Base-by-base conservation (phyloP, 2,329 filamentous ascomycete species). In the Macrophomina tecta region DNA sequence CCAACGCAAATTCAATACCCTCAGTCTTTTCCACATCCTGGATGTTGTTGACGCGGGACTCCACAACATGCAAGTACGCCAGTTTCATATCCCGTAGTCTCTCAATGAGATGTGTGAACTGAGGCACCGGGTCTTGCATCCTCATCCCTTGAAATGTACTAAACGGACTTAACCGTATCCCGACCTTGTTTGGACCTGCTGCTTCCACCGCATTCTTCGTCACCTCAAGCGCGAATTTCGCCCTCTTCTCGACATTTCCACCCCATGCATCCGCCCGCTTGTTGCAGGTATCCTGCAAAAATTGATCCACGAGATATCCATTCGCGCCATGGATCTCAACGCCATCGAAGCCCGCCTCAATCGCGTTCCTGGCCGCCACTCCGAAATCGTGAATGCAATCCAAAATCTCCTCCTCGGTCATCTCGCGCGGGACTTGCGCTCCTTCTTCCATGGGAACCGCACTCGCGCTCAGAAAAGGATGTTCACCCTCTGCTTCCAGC, bases 271-370 rank as follows among this genome's bases (percentile, higher is more conserved):
- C 84, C 1, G 76, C 85, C 1, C 87, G 81, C 52, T 80, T 79
- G 76, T 89, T 89, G 71, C 80, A 78, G 3, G 76, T 81, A 68
- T 86, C 83, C 69, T 87, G 89, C 12, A 90, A 78, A 75, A 92
- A 93, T 70, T 90, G 84, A 65, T 85, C 84, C 28, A 91, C 75
- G 0, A 93, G 81, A 73, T 92, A 92, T 5, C 89, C 89, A 70
- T 91, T 89, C 1, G 88, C 88, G 40, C 75, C 81, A 68, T 83
- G 81, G 6, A 83, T 76, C 69, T 83, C 89, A 16, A 91, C 83
- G 3, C 87, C 86, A 72, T 91, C 89, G 69, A 88, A 86, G 0
- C 85, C 86, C 3, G 84, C 85, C 7, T 78, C 75, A 3, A 83
- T 72, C 0, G 82, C 80, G 46, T 79, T 80, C 70, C 79, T 79